Conservation (phyloP, 73 alveolate species). For the Blepharisma stoltei region DNA sequence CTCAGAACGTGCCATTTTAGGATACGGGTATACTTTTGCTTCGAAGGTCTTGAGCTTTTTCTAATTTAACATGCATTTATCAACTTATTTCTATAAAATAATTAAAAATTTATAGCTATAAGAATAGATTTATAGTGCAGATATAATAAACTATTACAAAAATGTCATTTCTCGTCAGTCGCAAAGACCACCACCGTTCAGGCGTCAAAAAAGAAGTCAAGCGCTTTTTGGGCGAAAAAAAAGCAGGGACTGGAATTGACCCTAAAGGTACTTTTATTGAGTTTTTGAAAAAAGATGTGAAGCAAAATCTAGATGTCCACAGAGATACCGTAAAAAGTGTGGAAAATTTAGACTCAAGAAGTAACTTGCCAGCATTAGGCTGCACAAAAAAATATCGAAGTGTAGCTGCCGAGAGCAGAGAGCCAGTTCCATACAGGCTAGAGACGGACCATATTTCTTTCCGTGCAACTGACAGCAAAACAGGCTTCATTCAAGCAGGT, state of each 20-base stretch:
- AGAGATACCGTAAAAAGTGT: slow-evolving; percentile 33
- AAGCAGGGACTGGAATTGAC: slow-evolving; percentile 69
- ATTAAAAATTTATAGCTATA: too few species aligned
- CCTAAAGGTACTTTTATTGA: slow-evolving; percentile 69
- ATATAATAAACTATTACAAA: too few species aligned
- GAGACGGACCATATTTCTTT: neutral
- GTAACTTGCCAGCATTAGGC: slow-evolving; percentile 27
- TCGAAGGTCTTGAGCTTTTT: too few species aligned
- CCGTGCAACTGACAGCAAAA: neutral
- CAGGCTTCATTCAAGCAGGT: neutral
- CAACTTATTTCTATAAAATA: too few species aligned
- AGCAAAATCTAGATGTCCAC: slow-evolving; percentile 50
- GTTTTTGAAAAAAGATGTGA: slow-evolving; percentile 72
- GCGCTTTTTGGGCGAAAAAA: slow-evolving; percentile 42
- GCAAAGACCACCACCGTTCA: slow-evolving; percentile 24
- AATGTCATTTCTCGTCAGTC: neutral
- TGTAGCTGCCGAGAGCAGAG: neutral
- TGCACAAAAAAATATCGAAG: slow-evolving; percentile 28
- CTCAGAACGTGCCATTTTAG: too few species aligned
- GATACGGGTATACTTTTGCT: too few species aligned
- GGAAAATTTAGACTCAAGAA: slow-evolving; percentile 1
- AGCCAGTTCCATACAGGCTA: neutral
- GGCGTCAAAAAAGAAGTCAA: slow-evolving; percentile 5
- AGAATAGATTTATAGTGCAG: too few species aligned
- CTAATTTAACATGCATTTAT: too few species aligned